A percentile compares a stretch with the other conserved stretches of the same genome.
Evolutionary conservation across 768 basidiomycete genomes (phyloP).

Genomic region (Mrakia hoshinonis): DNA sequence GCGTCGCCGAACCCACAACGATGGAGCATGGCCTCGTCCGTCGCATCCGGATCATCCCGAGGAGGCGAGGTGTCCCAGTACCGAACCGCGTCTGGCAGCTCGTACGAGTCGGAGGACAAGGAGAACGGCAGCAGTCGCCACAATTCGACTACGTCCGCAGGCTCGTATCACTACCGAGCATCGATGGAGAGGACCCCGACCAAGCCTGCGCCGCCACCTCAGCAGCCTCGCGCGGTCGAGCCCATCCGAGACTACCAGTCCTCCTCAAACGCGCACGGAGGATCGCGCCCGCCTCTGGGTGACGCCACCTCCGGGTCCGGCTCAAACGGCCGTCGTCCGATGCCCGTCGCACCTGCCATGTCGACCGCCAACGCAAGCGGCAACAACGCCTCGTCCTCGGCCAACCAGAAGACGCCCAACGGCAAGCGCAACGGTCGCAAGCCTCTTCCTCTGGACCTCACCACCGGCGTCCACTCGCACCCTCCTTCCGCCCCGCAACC

Average conservation of each 20-base stretch:
- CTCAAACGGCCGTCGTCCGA: constrained; percentile 40
- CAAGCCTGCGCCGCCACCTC: constrained; percentile 19
- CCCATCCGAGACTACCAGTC: constrained; percentile 12
- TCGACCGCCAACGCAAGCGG: not conserved
- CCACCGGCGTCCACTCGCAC: constrained; percentile 4
- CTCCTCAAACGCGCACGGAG: constrained; percentile 8
- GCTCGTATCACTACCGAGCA: not conserved
- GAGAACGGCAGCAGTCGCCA: constrained; percentile 23
- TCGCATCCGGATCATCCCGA: constrained; percentile 15
- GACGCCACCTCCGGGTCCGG: constrained; percentile 21
- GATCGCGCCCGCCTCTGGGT: constrained; percentile 1
- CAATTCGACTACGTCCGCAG: constrained; percentile 18
- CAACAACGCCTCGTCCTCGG: not conserved
- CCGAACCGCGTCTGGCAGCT: constrained; percentile 33
- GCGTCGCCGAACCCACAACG: constrained; percentile 30
- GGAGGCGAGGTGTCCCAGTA: constrained; percentile 31
- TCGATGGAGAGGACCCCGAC: constrained; percentile 10
- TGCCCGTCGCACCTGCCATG: constrained; percentile 46
- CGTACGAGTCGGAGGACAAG: constrained; percentile 29
- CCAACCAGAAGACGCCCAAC: not conserved
- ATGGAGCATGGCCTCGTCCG: constrained; percentile 38
- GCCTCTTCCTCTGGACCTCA: constrained; percentile 16
- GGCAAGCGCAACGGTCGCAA: constrained; percentile 3
- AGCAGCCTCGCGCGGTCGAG: constrained; percentile 29
- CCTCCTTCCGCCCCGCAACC: constrained; percentile 13